Evolutionary conservation across 805 yeast genomes (phyloP).

Genomic region (Lipomyces mesembrius): DNA sequence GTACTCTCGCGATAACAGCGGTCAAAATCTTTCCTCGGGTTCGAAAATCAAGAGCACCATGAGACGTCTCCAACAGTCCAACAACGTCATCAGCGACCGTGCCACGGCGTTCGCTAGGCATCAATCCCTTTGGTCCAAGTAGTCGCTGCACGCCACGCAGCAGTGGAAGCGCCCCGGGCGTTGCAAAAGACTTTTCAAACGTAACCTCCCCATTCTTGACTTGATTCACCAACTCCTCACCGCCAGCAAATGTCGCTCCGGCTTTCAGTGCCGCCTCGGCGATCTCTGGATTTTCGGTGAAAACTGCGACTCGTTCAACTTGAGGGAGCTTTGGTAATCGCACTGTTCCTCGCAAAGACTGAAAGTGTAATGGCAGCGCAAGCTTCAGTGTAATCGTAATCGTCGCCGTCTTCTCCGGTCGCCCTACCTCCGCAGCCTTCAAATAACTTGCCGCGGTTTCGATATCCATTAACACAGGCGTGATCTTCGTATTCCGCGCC

Average conservation of each 20-base stretch:
- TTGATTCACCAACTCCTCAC: conserved; percentile 65
- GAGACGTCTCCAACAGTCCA: conserved; percentile 4
- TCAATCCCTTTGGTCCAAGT: conserved; percentile 85
- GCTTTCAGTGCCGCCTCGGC: conserved; percentile 58
- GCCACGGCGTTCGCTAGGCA: conserved; percentile 86
- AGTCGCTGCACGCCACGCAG: conserved; percentile 72
- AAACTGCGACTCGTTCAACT: conserved; percentile 66
- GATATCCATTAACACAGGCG: conserved; percentile 68
- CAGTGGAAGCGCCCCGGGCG: conserved; percentile 74
- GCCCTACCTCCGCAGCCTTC: conserved; percentile 90
- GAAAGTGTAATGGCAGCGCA: conserved; percentile 75
- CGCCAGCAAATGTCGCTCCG: conserved; percentile 74
- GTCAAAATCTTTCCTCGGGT: conserved; percentile 5
- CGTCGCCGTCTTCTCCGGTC: conserved; percentile 70
- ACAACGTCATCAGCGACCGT: conserved; percentile 56
- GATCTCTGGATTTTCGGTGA: conserved; percentile 62
- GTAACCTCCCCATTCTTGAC: conserved; percentile 61
- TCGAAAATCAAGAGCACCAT: conserved; percentile 23
- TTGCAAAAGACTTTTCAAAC: conserved; percentile 80
- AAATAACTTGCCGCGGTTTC: conserved; percentile 69
- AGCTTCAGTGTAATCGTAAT: conserved; percentile 67
- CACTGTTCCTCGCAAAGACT: conserved; percentile 72
- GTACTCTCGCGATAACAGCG: conserved; percentile 24
- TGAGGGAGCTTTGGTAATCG: conserved; percentile 74
- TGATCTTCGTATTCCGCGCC: conserved; percentile 52